A percentile compares a stretch with the other conserved stretches of the same genome.
phyloP scores from a whole-genome alignment of 2,329 filamentous ascomycete species.

The Paecilomyces formosus region DNA sequence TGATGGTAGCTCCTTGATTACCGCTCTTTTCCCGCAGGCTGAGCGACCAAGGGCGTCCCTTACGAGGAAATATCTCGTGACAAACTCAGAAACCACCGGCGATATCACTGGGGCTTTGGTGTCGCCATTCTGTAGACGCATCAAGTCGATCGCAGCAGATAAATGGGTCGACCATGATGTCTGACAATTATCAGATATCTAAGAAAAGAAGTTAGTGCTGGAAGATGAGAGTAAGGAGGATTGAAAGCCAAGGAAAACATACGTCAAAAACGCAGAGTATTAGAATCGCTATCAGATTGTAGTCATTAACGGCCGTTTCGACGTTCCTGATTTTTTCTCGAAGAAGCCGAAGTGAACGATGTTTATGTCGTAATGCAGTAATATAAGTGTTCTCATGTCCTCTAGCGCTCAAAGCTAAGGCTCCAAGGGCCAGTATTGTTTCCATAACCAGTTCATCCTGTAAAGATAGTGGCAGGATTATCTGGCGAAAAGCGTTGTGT shows the following conservation, averaged over 20 bases:
- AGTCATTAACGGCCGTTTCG: constrained; percentile 5
- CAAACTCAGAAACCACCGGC: constrained; percentile 5
- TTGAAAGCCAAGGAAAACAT: neutral
- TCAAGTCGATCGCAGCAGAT: constrained; percentile 6
- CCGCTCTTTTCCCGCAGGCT: constrained; percentile 8
- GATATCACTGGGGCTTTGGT: neutral
- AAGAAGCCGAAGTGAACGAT: constrained; percentile 8
- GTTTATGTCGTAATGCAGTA: constrained; percentile 7
- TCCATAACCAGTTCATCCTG: constrained; percentile 6
- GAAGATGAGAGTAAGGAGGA: neutral
- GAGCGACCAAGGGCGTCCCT: constrained; percentile 9
- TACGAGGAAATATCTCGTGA: constrained; percentile 8
- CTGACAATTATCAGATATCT: constrained; percentile 10
- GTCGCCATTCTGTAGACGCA: constrained; percentile 2
- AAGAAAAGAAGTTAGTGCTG: neutral
- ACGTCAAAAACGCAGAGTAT: constrained; percentile 9
- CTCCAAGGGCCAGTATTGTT: constrained; percentile 7
- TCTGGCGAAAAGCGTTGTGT: constrained; percentile 7
- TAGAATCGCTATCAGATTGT: constrained; percentile 8
- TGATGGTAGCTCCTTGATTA: constrained; percentile 5
- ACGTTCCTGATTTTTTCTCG: constrained; percentile 5
- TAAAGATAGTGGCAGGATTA: constrained; percentile 6
- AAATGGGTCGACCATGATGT: constrained; percentile 8
- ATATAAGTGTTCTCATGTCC: constrained; percentile 1
- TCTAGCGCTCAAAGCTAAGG: constrained; percentile 3